These are phyloP conservation scores for Trametes cubensis DNA, from an alignment of 768 basidiomycete species.

Conservation along the genomic window DNA sequence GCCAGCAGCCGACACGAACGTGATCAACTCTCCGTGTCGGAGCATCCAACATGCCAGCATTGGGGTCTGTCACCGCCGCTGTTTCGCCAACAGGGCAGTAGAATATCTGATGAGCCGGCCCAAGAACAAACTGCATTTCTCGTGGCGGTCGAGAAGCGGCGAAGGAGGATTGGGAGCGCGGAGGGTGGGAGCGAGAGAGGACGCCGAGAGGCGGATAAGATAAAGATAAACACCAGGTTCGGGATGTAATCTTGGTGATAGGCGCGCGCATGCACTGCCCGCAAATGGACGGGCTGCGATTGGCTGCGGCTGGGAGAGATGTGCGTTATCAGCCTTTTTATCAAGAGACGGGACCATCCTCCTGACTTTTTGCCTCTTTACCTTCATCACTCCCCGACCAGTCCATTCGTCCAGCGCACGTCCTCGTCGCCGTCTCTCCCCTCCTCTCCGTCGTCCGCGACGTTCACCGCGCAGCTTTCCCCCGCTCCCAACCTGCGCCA, in stretches of 20 bases:
- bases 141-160: background rate
- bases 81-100: background rate
- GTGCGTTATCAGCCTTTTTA: slow-evolving; percentile 25
- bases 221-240: slow-evolving; percentile 15
- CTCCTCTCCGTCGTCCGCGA: slow-evolving; percentile 2
- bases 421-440: slow-evolving; percentile 8
- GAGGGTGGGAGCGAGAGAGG: background rate
- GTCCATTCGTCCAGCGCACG: slow-evolving; percentile 9
- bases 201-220: slow-evolving; percentile 17
- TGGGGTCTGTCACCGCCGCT: background rate
- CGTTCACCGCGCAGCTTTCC: slow-evolving; percentile 2
- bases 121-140: background rate
- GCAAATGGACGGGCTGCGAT: slow-evolving; percentile 20
- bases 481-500: background rate
- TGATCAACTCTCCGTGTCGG: slow-evolving; percentile 7
- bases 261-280: slow-evolving; percentile 14
- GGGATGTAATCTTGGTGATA: slow-evolving; percentile 17
- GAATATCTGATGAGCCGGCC: background rate
- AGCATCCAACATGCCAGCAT: slow-evolving; percentile 1
- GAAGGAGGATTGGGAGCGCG: background rate
- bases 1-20: slow-evolving; percentile 9
- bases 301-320: slow-evolving; percentile 12
- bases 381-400: slow-evolving; percentile 22
- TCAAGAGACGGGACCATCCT: slow-evolving; percentile 23
- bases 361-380: slow-evolving; percentile 25